Evolutionary conservation across 352 stramenopile species (phyloP).

Genomic region (Phytophthora pinifolia): DNA sequence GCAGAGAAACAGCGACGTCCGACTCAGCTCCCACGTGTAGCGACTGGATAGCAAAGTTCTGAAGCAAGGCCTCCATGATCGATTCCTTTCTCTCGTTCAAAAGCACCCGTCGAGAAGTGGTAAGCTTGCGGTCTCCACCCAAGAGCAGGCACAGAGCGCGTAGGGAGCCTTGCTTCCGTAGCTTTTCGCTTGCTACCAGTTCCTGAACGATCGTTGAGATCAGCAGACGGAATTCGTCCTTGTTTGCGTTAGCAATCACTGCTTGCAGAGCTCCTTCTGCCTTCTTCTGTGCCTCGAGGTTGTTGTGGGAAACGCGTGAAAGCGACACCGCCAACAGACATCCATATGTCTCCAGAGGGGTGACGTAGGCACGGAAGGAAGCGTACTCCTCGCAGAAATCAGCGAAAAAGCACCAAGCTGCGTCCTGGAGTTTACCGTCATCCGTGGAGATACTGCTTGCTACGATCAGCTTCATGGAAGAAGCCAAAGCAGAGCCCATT

Average conservation of each 20-base stretch:
- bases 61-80: constrained; percentile 46
- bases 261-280: constrained; percentile 34
- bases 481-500: constrained; percentile 34
- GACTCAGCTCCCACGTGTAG: constrained; percentile 5
- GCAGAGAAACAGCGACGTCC: constrained; percentile 15
- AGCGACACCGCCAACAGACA: constrained; percentile 58
- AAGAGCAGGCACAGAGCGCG: constrained; percentile 57
- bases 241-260: constrained; percentile 62
- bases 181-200: constrained; percentile 30
- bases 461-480: constrained; percentile 50
- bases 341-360: constrained; percentile 57
- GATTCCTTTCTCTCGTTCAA: constrained; percentile 56
- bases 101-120: constrained; percentile 40
- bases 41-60: constrained; percentile 45
- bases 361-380: constrained; percentile 44
- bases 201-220: constrained; percentile 62
- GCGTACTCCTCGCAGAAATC: constrained; percentile 57
- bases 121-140: constrained; percentile 64
- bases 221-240: constrained; percentile 70
- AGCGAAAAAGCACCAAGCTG: constrained; percentile 54
- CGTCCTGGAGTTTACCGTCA: constrained; percentile 15
- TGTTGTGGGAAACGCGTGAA: constrained; percentile 19
- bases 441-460: constrained; percentile 2
- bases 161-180: constrained; percentile 56
- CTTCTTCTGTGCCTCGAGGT: constrained; percentile 4